Evolutionary conservation across 345 rosid genomes (phyloP).

Genomic region (Gossypium sturtianum): DNA sequence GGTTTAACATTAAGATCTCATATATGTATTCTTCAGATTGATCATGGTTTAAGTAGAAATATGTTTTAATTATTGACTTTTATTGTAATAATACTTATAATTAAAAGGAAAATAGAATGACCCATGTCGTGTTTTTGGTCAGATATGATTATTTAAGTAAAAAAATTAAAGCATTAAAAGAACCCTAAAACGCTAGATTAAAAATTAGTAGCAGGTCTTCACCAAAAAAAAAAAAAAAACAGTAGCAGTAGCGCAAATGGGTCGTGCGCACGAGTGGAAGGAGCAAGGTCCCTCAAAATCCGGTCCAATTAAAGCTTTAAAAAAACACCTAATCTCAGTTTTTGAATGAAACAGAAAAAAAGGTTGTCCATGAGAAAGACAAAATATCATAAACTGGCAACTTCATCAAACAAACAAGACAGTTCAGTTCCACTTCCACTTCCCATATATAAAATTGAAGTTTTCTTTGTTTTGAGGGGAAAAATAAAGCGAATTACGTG

Average conservation of each 20-base stretch:
- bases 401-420: neutral
- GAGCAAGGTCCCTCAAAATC: slow-evolving; percentile 46
- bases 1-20: too few species aligned
- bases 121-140: too few species aligned
- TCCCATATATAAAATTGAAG: neutral
- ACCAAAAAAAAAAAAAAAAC: neutral
- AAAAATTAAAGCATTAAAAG: too few species aligned
- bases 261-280: slow-evolving; percentile 47
- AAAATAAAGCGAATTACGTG: neutral
- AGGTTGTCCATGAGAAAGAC: slow-evolving; percentile 5
- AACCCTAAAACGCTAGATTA: neutral
- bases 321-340: slow-evolving; percentile 19
- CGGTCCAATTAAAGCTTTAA: slow-evolving; percentile 17
- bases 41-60: too few species aligned
- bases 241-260: slow-evolving; percentile 11
- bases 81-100: too few species aligned
- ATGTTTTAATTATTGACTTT: too few species aligned
- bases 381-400: neutral
- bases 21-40: too few species aligned
- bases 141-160: too few species aligned
- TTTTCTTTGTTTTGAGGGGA: neutral
- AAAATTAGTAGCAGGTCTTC: neutral
- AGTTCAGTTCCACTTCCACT: slow-evolving; percentile 8
- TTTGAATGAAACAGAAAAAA: slow-evolving; percentile 5
- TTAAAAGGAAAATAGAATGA: too few species aligned